Evolutionary conservation across 768 basidiomycete species (phyloP), one percentile per base, ranked within the genome.

Genomic region (Dacryopinax spathularia): DNA sequence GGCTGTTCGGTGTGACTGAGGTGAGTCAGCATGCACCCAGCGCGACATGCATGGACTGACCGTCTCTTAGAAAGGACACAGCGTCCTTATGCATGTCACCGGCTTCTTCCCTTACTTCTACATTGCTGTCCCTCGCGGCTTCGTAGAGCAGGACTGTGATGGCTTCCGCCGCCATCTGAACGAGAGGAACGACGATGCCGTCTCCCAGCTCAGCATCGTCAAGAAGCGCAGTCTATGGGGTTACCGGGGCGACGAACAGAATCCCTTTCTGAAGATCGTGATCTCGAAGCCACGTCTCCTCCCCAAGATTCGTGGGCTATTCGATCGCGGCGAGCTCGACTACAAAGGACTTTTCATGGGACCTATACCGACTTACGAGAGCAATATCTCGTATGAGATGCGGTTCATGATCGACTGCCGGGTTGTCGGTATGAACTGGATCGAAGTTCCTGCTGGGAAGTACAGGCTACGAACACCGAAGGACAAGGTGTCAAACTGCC

Each of bases 401-500:
- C 84, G 96, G 7, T 98, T 97, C 74, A 99, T 99, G 96, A 95
- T 99, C 66, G 96, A 99, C 12, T 64, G 61, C 1, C 66, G 93
- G 90, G 85, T 99, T 33, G 86, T 94, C 60, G 96, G 96, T 9
- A 98, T 99, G 96, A 98, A 97, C 72, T 99, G 96, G 95, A 87
- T 99, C 61, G 92, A 98, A 75, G 77, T 96, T 9, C 88, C 88
- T 3, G 84, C 87, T 2, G 89, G 89, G 1, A 84, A 84, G 68
- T 99, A 96, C 70, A 77, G 78, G 13, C 71, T 94, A 20, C 64
- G 85, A n/a, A 71, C 80, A 1, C 78, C 74, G 12, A 77, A 77
- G 41, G 76, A 79, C 35, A 89, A 84, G 70, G 80, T 80, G 59
- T 94, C 94, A 0, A 80, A 81, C 59, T 97, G 92, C 73, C 96